Conservation (phyloP, 2,329 filamentous ascomycete species). For the Diaporthe batatas region DNA sequence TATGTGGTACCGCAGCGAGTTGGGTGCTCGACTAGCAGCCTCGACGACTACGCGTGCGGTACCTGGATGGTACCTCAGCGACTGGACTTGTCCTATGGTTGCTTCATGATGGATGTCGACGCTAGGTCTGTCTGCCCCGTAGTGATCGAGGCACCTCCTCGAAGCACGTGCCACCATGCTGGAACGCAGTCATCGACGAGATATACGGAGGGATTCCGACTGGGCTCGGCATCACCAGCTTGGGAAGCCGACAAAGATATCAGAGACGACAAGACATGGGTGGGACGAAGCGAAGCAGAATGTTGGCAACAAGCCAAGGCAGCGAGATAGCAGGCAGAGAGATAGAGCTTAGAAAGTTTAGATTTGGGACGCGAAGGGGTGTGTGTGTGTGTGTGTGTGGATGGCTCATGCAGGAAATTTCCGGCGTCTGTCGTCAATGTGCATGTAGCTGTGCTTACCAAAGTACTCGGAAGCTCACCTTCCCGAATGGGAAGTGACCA, state of each 20-base stretch:
- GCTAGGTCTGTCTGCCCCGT: background rate
- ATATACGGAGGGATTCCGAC: background rate
- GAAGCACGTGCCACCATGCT: background rate
- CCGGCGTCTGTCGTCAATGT: conserved; percentile 1
- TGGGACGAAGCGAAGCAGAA: conserved; percentile 2
- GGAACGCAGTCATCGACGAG: background rate
- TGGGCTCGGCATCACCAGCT: conserved; percentile 1
- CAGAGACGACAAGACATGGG: background rate
- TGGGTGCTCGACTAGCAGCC: conserved; percentile 4
- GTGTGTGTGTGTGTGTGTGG: conserved; percentile 6
- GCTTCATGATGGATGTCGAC: background rate
- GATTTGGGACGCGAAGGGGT: conserved; percentile 1
- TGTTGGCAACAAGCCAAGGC: conserved; percentile 1
- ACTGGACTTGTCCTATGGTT: background rate
- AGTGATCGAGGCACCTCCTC: background rate
- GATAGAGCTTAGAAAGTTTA: conserved; percentile 12
- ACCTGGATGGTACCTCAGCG: background rate
- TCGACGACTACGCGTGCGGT: background rate
- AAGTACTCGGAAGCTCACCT: conserved; percentile 8
- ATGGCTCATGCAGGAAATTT: background rate
- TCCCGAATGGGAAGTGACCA: conserved; percentile 21
- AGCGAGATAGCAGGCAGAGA: conserved; percentile 7
- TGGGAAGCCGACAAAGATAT: conserved; percentile 13
- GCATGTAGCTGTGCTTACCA: background rate
- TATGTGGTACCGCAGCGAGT: background rate